A percentile compares a stretch with the other conserved stretches of the same genome.
These are phyloP conservation scores for Sarcomyxa edulis DNA, from an alignment of 768 basidiomycete species.

Conservation along the genomic window DNA sequence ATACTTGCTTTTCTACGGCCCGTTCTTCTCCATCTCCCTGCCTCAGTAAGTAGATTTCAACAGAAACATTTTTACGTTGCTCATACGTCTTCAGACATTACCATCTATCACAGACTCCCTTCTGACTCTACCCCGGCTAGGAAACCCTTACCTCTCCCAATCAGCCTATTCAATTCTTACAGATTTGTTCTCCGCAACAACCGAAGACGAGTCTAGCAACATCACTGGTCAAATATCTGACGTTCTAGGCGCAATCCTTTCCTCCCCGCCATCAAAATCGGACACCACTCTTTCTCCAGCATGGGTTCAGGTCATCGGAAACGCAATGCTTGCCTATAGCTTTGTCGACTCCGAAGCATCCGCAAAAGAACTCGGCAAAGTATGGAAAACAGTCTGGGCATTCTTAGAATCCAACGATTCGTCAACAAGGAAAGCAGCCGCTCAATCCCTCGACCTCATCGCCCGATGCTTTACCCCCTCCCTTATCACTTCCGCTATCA, in stretches of 20 bases:
- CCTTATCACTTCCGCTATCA: constrained; percentile 49
- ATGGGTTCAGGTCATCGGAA: constrained; percentile 77
- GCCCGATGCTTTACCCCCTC: constrained; percentile 66
- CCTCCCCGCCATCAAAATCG: constrained; percentile 64
- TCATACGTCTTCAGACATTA: constrained; percentile 48
- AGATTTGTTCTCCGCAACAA: constrained; percentile 60
- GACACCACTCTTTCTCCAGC: constrained; percentile 65
- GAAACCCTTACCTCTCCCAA: constrained; percentile 86
- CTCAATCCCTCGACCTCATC: constrained; percentile 56
- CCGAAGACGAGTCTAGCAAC: constrained; percentile 43
- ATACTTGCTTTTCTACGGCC: constrained; percentile 68
- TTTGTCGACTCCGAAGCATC: constrained; percentile 43
- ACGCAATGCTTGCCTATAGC: constrained; percentile 63
- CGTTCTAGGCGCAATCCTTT: constrained; percentile 63
- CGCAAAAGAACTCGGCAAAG: constrained; percentile 48
- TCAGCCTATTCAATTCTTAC: constrained; percentile 84
- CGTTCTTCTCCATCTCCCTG: constrained; percentile 53
- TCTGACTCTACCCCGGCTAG: constrained; percentile 79
- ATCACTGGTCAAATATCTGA: constrained; percentile 50
- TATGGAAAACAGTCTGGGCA: constrained; percentile 73
- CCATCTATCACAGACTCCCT: constrained; percentile 65
- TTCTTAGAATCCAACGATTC: constrained; percentile 71
- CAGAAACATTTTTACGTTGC: constrained; percentile 9
- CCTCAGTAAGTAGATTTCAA: constrained; percentile 51
- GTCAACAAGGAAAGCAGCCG: constrained; percentile 56